Conservation (phyloP, 495 filamentous ascomycete genomes). For the Lophiostoma macrostomum region DNA sequence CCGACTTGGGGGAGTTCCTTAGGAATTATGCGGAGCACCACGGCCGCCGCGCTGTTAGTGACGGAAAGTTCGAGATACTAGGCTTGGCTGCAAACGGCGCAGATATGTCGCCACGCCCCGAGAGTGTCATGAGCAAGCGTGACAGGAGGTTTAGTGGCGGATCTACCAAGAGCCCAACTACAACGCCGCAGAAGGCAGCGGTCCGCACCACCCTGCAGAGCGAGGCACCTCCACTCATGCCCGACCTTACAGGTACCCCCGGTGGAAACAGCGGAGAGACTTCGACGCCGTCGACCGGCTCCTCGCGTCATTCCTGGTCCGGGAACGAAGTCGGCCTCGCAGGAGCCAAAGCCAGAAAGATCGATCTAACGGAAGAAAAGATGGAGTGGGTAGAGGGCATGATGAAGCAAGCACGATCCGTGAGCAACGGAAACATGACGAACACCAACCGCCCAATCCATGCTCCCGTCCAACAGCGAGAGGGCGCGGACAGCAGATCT, state of each 20-base stretch:
- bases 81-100: conserved; percentile 43
- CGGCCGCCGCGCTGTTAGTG: conserved; percentile 55
- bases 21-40: conserved; percentile 90
- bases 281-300: conserved; percentile 44
- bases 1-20: conserved; percentile 91
- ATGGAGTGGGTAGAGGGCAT: conserved; percentile 71
- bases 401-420: conserved; percentile 51
- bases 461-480: conserved; percentile 1
- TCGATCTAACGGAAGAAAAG: conserved; percentile 61
- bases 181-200: conserved; percentile 13
- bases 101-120: conserved; percentile 13
- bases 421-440: conserved; percentile 13
- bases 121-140: conserved; percentile 22
- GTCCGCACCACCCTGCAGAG: conserved; percentile 1
- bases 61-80: conserved; percentile 57
- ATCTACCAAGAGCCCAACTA: conserved; percentile 2
- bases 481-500: conserved; percentile 13
- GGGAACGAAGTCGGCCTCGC: conserved; percentile 64
- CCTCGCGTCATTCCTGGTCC: conserved; percentile 50
- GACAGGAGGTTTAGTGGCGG: conserved; percentile 19
- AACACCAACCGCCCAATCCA: not conserved
- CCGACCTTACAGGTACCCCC: conserved; percentile 43
- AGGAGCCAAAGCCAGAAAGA: conserved; percentile 56
- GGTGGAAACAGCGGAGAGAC: conserved; percentile 24
- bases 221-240: not conserved